A percentile compares a stretch with the other conserved stretches of the same genome.
Conservation (phyloP, 306 rosid species). For the Vachellia collinsii region DNA sequence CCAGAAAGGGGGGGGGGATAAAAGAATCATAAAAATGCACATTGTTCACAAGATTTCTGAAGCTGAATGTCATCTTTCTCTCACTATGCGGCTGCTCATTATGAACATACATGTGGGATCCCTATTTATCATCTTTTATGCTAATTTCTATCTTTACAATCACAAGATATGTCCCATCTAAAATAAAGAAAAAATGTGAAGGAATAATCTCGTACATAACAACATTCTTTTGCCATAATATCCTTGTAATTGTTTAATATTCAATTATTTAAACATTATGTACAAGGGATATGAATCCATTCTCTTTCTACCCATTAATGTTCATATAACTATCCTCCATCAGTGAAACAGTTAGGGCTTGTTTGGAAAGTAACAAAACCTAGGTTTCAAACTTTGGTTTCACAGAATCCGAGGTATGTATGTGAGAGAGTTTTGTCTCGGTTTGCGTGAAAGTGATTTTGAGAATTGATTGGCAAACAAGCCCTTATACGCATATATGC, state of each 20-base stretch:
- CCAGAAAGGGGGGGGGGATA: too few relatives aligned
- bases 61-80: background rate
- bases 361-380: too few relatives aligned
- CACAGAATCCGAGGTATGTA: too few relatives aligned
- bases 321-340: background rate
- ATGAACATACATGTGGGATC: background rate
- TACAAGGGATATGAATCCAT: background rate
- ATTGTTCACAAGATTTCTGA: background rate
- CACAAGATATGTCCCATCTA: background rate
- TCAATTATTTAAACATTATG: background rate
- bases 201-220: background rate
- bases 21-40: background rate
- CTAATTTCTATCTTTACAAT: background rate
- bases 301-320: background rate
- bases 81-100: background rate
- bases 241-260: background rate
- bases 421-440: too few relatives aligned
- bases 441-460: too few relatives aligned
- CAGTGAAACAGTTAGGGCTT: too few relatives aligned
- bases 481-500: too few relatives aligned
- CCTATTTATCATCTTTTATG: background rate
- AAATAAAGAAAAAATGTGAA: background rate
- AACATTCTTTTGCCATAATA: background rate
- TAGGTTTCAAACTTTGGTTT: conserved; percentile 57
- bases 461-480: too few relatives aligned